These are phyloP conservation scores for Elaeagnus macrophylla DNA, from an alignment of 306 rosid genomes.

Conservation along the genomic window DNA sequence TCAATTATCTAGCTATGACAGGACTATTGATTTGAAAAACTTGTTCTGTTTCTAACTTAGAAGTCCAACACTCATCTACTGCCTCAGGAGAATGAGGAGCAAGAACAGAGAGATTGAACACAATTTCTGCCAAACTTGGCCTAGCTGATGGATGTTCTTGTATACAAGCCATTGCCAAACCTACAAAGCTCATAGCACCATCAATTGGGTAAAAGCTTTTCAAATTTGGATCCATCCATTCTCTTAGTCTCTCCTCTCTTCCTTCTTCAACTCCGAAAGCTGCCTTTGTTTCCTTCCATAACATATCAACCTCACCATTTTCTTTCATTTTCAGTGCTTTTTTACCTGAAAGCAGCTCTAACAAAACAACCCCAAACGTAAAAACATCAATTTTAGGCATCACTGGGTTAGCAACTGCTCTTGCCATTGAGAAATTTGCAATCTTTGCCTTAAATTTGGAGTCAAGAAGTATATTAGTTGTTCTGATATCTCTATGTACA, in stretches of 20 bases:
- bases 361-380: constrained; percentile 54
- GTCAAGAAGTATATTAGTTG: constrained; percentile 63
- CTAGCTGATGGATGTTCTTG: constrained; percentile 36
- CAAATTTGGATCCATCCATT: constrained; percentile 64
- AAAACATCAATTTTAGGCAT: constrained; percentile 59
- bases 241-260: constrained; percentile 38
- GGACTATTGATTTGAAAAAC: constrained; percentile 14
- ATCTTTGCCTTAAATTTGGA: constrained; percentile 63
- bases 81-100: constrained; percentile 18
- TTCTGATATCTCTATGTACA: constrained; percentile 63
- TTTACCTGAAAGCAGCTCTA: constrained; percentile 60
- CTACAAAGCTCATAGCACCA: constrained; percentile 52
- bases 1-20: constrained; percentile 28
- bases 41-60: constrained; percentile 13
- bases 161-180: constrained; percentile 54
- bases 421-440: constrained; percentile 63
- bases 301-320: constrained; percentile 48
- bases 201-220: constrained; percentile 36
- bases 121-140: constrained; percentile 49
- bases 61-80: constrained; percentile 14
- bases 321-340: constrained; percentile 37
- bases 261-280: constrained; percentile 41
- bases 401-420: constrained; percentile 28
- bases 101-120: constrained; percentile 44
- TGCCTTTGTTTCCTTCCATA: constrained; percentile 54